Percentiles rank a stretch among this genome's conserved stretches.
These are phyloP conservation scores for Phytopythium chamaehyphon DNA, from an alignment of 352 stramenopile species.

Conservation along the genomic window DNA sequence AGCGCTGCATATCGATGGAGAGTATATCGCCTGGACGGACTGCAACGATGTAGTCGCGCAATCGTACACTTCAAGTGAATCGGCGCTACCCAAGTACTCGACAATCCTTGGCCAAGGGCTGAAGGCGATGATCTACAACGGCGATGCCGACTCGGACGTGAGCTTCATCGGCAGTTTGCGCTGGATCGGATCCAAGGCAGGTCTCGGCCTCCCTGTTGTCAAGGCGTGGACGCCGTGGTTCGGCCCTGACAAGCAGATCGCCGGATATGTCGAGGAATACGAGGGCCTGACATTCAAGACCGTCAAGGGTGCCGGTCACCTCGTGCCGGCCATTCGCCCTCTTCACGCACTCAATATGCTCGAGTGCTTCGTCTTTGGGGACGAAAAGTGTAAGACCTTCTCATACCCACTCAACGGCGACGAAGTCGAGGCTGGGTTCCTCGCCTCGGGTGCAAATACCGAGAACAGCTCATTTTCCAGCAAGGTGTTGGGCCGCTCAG, in stretches of 20 bases:
- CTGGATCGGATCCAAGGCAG: constrained; percentile 58
- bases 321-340: constrained; percentile 77
- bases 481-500: background rate
- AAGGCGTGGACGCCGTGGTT: constrained; percentile 76
- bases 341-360: constrained; percentile 75
- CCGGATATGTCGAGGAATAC: constrained; percentile 85
- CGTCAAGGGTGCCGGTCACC: constrained; percentile 90
- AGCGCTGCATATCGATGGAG: constrained; percentile 49
- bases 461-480: background rate
- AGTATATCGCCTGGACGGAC: constrained; percentile 43
- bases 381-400: constrained; percentile 44
- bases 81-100: constrained; percentile 60
- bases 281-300: constrained; percentile 88
- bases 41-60: constrained; percentile 51
- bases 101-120: constrained; percentile 50
- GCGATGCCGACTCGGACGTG: constrained; percentile 74
- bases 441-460: background rate
- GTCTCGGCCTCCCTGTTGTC: constrained; percentile 56
- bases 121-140: constrained; percentile 67
- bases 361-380: constrained; percentile 77
- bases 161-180: constrained; percentile 88
- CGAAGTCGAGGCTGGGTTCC: constrained; percentile 6
- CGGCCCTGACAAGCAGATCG: constrained; percentile 77
- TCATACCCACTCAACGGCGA: constrained; percentile 41
- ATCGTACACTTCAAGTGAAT: constrained; percentile 37